Conservation (phyloP, 345 rosid genomes). For the Gossypium mustelinum region DNA sequence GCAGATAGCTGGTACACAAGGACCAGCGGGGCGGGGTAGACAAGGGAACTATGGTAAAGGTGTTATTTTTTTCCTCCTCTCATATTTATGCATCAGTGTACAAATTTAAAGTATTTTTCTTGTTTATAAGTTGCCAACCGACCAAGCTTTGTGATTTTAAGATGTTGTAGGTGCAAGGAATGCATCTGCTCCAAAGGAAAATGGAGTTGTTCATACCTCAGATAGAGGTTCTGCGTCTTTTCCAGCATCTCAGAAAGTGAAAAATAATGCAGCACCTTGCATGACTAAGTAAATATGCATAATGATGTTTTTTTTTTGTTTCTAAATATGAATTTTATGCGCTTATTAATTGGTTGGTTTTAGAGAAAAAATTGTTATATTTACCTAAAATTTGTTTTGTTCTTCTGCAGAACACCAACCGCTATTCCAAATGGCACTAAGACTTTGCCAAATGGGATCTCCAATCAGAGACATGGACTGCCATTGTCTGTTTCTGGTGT, state of each 20-base stretch:
- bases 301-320: conserved; percentile 1
- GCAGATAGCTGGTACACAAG: not conserved
- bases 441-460: conserved; percentile 38
- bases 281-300: conserved; percentile 41
- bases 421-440: conserved; percentile 32
- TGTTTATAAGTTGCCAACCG: not conserved
- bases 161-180: conserved; percentile 49
- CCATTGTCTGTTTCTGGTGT: conserved; percentile 19
- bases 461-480: conserved; percentile 19
- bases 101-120: not conserved
- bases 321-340: not conserved
- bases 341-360: not conserved
- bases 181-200: conserved; percentile 51
- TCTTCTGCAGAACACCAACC: conserved; percentile 26
- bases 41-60: conserved; percentile 41
- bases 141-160: conserved; percentile 15
- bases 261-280: conserved; percentile 28
- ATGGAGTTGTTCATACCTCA: conserved; percentile 35
- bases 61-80: not conserved
- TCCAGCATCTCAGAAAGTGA: conserved; percentile 34
- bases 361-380: not conserved
- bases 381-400: not conserved
- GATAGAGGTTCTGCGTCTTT: conserved; percentile 37
- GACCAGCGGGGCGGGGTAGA: conserved; percentile 27
- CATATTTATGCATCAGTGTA: not conserved